phyloP scores from a whole-genome alignment of 2,329 filamentous ascomycete species.

The Phoma sp. region DNA sequence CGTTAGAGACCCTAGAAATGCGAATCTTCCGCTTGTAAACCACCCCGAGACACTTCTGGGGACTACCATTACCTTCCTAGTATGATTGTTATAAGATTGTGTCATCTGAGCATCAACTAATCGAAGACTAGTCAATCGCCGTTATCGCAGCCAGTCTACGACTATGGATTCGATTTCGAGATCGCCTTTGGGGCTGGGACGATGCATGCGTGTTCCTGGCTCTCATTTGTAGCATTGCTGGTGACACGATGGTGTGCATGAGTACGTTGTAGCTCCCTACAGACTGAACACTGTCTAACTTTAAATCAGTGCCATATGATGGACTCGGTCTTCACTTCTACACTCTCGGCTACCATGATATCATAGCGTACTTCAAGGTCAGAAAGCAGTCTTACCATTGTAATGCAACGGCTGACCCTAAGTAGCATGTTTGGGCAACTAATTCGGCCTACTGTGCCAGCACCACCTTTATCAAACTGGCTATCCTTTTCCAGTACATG shows the following conservation, averaged over 20 bases:
- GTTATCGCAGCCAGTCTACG: constrained; percentile 36
- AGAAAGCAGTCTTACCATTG: background rate
- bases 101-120: background rate
- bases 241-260: constrained; percentile 38
- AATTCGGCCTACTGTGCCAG: constrained; percentile 40
- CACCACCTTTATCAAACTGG: constrained; percentile 46
- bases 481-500: constrained; percentile 47
- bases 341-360: constrained; percentile 24
- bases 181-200: constrained; percentile 45
- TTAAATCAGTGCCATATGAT: constrained; percentile 34
- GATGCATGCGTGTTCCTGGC: constrained; percentile 44
- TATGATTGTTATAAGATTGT: constrained; percentile 18
- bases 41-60: constrained; percentile 38
- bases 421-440: constrained; percentile 39
- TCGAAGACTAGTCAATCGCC: constrained; percentile 29
- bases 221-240: constrained; percentile 27
- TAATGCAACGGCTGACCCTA: background rate
- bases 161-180: constrained; percentile 37
- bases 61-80: constrained; percentile 36
- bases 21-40: constrained; percentile 37
- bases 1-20: constrained; percentile 32
- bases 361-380: constrained; percentile 40
- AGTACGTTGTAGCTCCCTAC: constrained; percentile 27
- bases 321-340: constrained; percentile 44
- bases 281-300: background rate